Conservation (phyloP, 2,329 filamentous ascomycete species). For the Scytalidium sp. region DNA sequence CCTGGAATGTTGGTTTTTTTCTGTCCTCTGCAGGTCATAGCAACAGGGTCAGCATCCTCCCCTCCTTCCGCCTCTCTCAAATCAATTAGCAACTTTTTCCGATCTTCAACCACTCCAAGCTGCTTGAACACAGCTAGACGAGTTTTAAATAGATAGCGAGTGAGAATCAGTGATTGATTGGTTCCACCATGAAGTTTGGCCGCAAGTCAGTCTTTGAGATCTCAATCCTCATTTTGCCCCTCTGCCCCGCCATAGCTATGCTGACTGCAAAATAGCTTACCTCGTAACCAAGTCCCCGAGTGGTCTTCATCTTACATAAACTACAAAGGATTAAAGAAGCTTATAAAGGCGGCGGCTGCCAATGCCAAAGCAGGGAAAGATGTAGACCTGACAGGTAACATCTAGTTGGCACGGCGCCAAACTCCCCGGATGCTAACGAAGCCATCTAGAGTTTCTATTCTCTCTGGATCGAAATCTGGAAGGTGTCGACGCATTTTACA, state of each 20-base stretch:
- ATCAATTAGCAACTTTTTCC: background rate
- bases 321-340: constrained; percentile 90
- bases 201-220: constrained; percentile 47
- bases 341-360: constrained; percentile 75
- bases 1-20: too few relatives aligned
- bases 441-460: constrained; percentile 84
- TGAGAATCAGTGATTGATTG: too few relatives aligned
- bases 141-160: background rate
- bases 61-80: background rate
- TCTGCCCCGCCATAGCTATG: background rate
- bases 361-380: constrained; percentile 66
- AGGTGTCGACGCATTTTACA: constrained; percentile 95
- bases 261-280: constrained; percentile 50
- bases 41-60: background rate
- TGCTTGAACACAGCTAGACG: background rate
- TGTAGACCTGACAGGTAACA: constrained; percentile 87
- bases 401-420: constrained; percentile 28
- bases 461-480: constrained; percentile 95
- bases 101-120: background rate
- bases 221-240: constrained; percentile 5
- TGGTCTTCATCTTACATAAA: constrained; percentile 84
- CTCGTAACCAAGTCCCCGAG: constrained; percentile 81
- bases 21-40: background rate
- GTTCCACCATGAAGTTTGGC: constrained; percentile 57
- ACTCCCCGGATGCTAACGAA: constrained; percentile 33